Conservation (phyloP, 1,284 basidiomycete genomes). For the Ganoderma boninense region DNA sequence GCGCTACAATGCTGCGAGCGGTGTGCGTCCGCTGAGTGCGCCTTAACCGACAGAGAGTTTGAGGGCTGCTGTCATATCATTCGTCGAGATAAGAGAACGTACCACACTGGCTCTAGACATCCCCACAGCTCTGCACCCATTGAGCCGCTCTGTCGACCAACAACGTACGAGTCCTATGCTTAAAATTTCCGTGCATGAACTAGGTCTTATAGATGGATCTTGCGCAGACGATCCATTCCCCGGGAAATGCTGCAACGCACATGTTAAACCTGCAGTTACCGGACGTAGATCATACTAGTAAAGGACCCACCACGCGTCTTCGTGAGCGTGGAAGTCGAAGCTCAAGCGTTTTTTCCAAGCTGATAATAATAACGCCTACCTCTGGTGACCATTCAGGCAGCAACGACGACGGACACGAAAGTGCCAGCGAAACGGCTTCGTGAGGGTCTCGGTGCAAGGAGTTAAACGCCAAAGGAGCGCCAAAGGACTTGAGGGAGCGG, state of each 20-base stretch:
- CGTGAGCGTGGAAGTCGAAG: no score
- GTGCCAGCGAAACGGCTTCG: no score
- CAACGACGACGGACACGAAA: no score
- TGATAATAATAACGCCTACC: background rate
- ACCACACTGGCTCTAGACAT: background rate
- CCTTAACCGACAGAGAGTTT: background rate
- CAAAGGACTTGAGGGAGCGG: no score
- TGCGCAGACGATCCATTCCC: background rate
- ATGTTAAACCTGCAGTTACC: background rate
- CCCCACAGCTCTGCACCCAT: background rate
- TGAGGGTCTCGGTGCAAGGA: background rate
- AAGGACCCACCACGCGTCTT: background rate
- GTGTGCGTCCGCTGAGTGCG: background rate
- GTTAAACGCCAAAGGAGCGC: no score
- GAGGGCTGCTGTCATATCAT: background rate
- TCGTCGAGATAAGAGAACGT: conserved; percentile 3
- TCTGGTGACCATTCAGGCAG: background rate
- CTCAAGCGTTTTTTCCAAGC: no score
- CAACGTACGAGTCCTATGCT: background rate
- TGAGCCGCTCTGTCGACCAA: background rate
- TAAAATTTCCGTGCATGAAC: background rate
- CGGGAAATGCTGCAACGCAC: background rate
- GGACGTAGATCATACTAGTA: background rate
- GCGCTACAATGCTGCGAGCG: background rate
- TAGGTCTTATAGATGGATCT: background rate